phyloP scores from a whole-genome alignment of 768 basidiomycete genomes.

The Calocybe indica region DNA sequence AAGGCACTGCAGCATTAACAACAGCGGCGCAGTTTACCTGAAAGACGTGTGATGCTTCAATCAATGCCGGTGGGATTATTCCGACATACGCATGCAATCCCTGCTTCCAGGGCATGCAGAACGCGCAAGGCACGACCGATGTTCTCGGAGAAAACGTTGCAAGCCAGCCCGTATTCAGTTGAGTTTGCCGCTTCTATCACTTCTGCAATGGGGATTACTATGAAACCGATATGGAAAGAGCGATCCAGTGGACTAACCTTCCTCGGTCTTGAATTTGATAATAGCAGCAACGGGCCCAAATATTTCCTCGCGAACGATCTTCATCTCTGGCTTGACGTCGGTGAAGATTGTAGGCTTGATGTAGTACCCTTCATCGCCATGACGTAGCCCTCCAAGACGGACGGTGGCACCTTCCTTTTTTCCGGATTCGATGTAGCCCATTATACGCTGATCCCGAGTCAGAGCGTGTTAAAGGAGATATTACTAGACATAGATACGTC shows the following conservation, averaged over 20 bases:
- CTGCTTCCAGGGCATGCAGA: slow-evolving; percentile 58
- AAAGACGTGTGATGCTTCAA: not conserved
- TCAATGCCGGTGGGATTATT: not conserved
- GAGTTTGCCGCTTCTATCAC: slow-evolving; percentile 55
- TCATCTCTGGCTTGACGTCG: slow-evolving; percentile 52
- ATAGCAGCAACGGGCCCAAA: slow-evolving; percentile 68
- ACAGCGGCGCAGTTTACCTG: slow-evolving; percentile 39
- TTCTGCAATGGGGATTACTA: slow-evolving; percentile 21
- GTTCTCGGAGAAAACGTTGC: slow-evolving; percentile 59
- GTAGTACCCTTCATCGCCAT: slow-evolving; percentile 34
- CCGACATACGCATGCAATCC: slow-evolving; percentile 48
- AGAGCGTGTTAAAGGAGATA: not conserved
- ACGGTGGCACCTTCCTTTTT: slow-evolving; percentile 14
- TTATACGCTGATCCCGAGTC: not conserved
- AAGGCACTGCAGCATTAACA: slow-evolving; percentile 53
- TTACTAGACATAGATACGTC: slow-evolving; percentile 37
- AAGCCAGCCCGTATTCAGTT: slow-evolving; percentile 61
- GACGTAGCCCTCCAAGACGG: slow-evolving; percentile 52
- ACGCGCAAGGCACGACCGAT: slow-evolving; percentile 34
- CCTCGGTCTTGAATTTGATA: slow-evolving; percentile 54
- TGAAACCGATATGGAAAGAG: not conserved
- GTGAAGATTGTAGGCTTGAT: slow-evolving; percentile 63
- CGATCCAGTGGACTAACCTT: slow-evolving; percentile 1
- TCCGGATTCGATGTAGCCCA: not conserved
- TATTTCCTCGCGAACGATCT: slow-evolving; percentile 57